Base-by-base conservation (phyloP, 768 basidiomycete species). In the Mycena amicta region DNA sequence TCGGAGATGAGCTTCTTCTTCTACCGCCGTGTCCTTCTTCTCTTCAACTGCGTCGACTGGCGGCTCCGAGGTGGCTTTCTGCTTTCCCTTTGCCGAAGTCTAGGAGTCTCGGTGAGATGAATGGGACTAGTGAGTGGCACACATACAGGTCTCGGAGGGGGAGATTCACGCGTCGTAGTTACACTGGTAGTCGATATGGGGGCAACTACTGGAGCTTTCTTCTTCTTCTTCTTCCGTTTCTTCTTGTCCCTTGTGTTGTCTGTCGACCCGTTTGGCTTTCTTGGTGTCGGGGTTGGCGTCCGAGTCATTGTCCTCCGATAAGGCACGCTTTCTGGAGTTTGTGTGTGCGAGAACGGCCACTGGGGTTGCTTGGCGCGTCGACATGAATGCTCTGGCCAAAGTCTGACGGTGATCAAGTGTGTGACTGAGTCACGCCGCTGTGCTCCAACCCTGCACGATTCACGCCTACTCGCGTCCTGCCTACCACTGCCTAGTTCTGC, bases 11-110 rank as follows among this genome's bases (percentile, higher is more conserved):
- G 39, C 15, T 45, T 40, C 40, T 40, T 58, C 43, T 3, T 18
- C 56, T 43, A 20, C 50, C 18, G 22, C 49, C 6, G 47, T 12
- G 5, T 25, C 43, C 8, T 15, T 45, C 13, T 45, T 28, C 8
- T 29, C 45, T 29, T 51, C 46, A n/a, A 56, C 31, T 26, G 56
- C 62, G 3, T 60, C 50, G 12, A 55, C 33, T 37, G 64, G 62
- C 5, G 68, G 64, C 30, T 67, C 66, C 22, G 73, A 67, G 5
- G 61, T 65, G 15, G 72, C 75, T 59, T 72, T 77, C 20, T 72
- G 73, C 56, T 80, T 79, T 43, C 76, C 76, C 60, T 80, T 79
- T 57, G 72, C 73, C 3, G 63, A 66, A n/a, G 65, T 67, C 68
- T 75, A 43, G 52, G 49, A 30, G 55, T 20, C 20, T 53, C 8